phyloP scores from a whole-genome alignment of 345 rosid genomes.

The Melaleuca quinquenervia region DNA sequence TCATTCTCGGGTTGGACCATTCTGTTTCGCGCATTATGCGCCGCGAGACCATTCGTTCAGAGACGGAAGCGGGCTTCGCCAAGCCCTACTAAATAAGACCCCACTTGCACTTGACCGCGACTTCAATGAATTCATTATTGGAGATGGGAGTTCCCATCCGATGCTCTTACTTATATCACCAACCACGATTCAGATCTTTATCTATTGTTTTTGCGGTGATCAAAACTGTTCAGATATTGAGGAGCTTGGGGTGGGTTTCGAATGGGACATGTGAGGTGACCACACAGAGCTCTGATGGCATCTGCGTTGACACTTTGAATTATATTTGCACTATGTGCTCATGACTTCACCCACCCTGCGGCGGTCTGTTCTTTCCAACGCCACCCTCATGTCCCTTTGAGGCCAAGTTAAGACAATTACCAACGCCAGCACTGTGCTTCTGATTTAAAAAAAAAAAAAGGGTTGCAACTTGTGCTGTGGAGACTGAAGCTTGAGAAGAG shows the following conservation, averaged over 20 bases:
- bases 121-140: neutral
- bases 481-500: neutral
- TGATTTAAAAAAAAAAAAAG: neutral
- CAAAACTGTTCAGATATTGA: neutral
- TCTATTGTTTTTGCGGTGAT: neutral
- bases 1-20: neutral
- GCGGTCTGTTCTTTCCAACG: slow-evolving; percentile 8
- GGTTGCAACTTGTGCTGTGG: neutral
- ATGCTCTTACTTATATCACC: neutral
- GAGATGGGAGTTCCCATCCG: neutral
- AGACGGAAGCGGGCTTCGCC: neutral
- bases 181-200: neutral
- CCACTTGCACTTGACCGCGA: neutral
- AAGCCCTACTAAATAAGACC: neutral
- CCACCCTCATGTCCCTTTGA: slow-evolving; percentile 32
- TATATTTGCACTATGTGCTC: neutral
- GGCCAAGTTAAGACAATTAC: slow-evolving; percentile 2
- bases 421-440: neutral
- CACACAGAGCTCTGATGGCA: neutral
- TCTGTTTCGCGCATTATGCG: neutral
- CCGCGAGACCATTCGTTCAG: neutral
- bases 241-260: neutral
- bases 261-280: neutral
- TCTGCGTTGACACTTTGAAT: neutral
- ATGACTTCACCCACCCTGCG: slow-evolving; percentile 13